Conservation (phyloP, 495 filamentous ascomycete genomes). For the Talaromyces thailandensis region DNA sequence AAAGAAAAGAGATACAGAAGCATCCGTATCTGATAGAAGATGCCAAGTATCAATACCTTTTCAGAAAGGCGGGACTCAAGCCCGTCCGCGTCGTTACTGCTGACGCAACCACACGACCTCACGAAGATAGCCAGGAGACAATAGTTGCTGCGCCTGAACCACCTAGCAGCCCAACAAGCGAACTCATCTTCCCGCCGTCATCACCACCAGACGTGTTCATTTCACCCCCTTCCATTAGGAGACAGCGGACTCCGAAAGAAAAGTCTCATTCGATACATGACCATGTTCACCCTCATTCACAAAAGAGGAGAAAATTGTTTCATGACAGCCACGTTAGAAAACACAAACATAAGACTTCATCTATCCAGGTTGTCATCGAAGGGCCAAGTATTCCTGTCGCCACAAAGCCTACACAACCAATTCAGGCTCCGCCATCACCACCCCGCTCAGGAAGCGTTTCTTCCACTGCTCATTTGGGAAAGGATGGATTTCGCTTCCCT, state of each 20-base stretch:
- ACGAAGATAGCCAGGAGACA: conserved; percentile 43
- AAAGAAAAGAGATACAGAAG: conserved; percentile 66
- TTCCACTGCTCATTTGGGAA: conserved; percentile 12
- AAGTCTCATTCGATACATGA: not conserved
- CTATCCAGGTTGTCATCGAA: conserved; percentile 19
- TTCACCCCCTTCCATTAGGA: not conserved
- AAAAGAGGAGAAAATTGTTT: conserved; percentile 28
- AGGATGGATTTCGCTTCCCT: conserved; percentile 30
- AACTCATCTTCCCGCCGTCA: conserved; percentile 11
- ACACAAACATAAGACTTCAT: conserved; percentile 5
- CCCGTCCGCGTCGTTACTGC: conserved; percentile 44
- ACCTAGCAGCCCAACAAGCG: conserved; percentile 22
- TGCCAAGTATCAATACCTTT: conserved; percentile 51
- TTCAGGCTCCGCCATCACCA: conserved; percentile 31
- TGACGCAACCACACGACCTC: conserved; percentile 26
- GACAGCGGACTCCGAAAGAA: not conserved
- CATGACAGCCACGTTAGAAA: conserved; percentile 11
- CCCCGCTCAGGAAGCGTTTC: conserved; percentile 27
- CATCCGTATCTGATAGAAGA: conserved; percentile 64
- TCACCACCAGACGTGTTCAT: conserved; percentile 12
- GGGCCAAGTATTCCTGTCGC: conserved; percentile 10
- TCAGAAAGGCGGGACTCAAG: conserved; percentile 53
- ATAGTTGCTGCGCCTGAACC: conserved; percentile 18
- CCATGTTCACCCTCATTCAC: conserved; percentile 5
- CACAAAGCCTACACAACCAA: conserved; percentile 10